Conservation (phyloP, 1,139 yeast species). For the Suhomyces bokatorum region DNA sequence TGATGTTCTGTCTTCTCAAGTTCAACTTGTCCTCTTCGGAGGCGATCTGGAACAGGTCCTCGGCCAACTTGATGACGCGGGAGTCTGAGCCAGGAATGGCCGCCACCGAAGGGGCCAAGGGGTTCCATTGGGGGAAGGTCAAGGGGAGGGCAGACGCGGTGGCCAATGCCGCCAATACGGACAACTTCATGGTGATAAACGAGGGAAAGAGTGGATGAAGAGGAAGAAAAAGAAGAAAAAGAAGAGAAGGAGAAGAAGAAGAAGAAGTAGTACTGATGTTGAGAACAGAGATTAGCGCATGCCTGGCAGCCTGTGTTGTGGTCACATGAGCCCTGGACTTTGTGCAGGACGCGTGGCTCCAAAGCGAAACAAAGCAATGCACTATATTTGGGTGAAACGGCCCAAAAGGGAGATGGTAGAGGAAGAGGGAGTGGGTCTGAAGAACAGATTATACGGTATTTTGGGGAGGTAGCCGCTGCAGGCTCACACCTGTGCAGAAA, state of each 20-base stretch:
- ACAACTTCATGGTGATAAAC: constrained; percentile 3
- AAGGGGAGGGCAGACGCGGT: constrained; percentile 7
- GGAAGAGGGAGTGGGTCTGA: no score
- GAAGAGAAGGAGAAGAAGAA: neutral
- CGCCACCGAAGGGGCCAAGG: neutral
- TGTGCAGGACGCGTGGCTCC: neutral
- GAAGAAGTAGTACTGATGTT: neutral
- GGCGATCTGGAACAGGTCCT: constrained; percentile 41
- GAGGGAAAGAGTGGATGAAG: neutral
- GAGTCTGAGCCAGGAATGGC: neutral
- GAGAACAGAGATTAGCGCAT: no score
- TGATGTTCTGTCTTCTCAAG: constrained; percentile 53
- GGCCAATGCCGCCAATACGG: constrained; percentile 5
- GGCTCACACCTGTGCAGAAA: no score
- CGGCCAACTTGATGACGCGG: constrained; percentile 41
- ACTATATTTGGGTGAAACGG: no score
- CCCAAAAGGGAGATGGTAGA: no score
- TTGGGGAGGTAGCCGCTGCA: no score
- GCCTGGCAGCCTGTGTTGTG: no score
- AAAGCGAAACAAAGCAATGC: no score
- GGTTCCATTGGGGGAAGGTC: constrained; percentile 2
- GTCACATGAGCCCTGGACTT: no score
- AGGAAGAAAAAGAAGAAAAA: neutral
- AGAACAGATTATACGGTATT: no score
- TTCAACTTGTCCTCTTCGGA: constrained; percentile 58